A percentile compares a stretch with the other conserved stretches of the same genome.
phyloP scores from a whole-genome alignment of 2,329 filamentous ascomycete species.

The Hypomyces perniciosus region DNA sequence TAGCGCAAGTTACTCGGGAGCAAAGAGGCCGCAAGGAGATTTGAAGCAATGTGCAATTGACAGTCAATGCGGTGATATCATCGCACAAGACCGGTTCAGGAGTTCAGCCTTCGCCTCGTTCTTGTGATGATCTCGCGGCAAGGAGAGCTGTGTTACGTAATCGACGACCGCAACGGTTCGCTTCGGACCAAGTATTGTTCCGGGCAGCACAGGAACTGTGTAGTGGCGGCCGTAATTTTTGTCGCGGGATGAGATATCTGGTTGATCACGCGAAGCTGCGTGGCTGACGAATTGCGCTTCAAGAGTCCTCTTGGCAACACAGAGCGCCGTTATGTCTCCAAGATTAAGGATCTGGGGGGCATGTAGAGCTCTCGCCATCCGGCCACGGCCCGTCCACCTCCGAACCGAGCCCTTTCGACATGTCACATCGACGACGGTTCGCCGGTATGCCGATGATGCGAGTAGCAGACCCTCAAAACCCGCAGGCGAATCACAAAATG shows the following conservation, averaged over 20 bases:
- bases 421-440: slow-evolving; percentile 16
- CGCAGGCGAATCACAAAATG: slow-evolving; percentile 3
- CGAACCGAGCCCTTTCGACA: slow-evolving; percentile 19
- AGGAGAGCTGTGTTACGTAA: background rate
- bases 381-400: slow-evolving; percentile 22
- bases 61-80: slow-evolving; percentile 6
- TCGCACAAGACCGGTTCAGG: slow-evolving; percentile 5
- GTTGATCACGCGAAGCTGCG: slow-evolving; percentile 10
- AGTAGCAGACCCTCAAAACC: slow-evolving; percentile 21
- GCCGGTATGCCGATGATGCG: slow-evolving; percentile 30
- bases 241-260: slow-evolving; percentile 5
- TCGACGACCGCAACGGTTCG: background rate
- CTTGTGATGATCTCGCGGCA: no score
- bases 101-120: slow-evolving; percentile 1
- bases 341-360: slow-evolving; percentile 29
- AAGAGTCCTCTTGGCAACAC: slow-evolving; percentile 2
- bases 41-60: slow-evolving; percentile 2
- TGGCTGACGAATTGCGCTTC: slow-evolving; percentile 10
- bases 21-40: slow-evolving; percentile 4
- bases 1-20: background rate
- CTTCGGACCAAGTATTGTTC: slow-evolving; percentile 14
- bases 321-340: slow-evolving; percentile 27
- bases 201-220: slow-evolving; percentile 5
- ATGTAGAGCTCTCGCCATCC: slow-evolving; percentile 29
- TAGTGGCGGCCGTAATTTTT: slow-evolving; percentile 13